These are phyloP conservation scores for Ascochyta viciae-villosae DNA, from an alignment of 2,329 filamentous ascomycete species.

Conservation along the genomic window DNA sequence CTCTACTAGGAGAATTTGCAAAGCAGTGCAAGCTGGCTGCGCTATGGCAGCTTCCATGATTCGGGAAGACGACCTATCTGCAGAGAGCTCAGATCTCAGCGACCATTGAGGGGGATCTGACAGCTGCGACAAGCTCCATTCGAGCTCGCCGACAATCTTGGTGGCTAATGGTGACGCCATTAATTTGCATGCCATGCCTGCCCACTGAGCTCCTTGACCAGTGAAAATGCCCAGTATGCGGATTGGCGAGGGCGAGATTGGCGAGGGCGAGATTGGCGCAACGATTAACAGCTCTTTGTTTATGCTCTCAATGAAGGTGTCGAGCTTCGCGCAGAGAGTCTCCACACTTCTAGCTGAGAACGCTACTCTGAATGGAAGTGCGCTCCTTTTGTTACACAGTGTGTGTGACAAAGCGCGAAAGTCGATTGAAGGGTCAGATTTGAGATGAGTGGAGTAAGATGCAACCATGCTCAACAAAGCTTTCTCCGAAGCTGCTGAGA, in stretches of 20 bases:
- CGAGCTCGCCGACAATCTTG: slow-evolving; percentile 21
- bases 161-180: slow-evolving; percentile 23
- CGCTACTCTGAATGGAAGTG: neutral
- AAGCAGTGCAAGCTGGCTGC: slow-evolving; percentile 33
- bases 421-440: neutral
- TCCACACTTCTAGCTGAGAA: neutral
- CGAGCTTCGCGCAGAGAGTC: neutral
- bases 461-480: neutral
- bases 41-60: slow-evolving; percentile 21
- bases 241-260: neutral
- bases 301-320: neutral
- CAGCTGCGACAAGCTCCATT: neutral
- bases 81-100: slow-evolving; percentile 20
- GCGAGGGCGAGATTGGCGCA: neutral
- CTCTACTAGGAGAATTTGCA: slow-evolving; percentile 33
- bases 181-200: slow-evolving; percentile 28
- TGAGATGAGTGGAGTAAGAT: neutral
- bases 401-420: slow-evolving; percentile 5
- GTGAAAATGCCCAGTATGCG: slow-evolving; percentile 29
- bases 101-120: slow-evolving; percentile 24
- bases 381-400: slow-evolving; percentile 1
- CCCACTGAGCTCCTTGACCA: slow-evolving; percentile 42
- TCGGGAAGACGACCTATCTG: slow-evolving; percentile 1
- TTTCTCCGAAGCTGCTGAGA: slow-evolving; percentile 12
- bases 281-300: neutral